These are phyloP conservation scores for Boletales sp. DNA, from an alignment of 768 basidiomycete species.

Conservation along the genomic window DNA sequence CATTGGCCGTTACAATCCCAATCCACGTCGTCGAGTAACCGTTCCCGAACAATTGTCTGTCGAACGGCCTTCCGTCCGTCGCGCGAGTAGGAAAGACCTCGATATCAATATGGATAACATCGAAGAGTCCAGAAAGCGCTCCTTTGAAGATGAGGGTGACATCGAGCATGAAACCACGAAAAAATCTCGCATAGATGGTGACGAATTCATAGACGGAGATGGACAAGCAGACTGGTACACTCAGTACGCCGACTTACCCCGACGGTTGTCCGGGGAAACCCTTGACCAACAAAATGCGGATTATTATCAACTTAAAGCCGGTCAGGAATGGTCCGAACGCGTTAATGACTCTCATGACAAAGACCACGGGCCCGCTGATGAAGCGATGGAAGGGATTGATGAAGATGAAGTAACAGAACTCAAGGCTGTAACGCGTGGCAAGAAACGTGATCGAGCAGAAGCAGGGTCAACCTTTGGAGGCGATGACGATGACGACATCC, in stretches of 20 bases:
- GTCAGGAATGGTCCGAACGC: slow-evolving; percentile 41
- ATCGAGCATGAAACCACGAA: slow-evolving; percentile 42
- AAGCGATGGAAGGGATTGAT: slow-evolving; percentile 36
- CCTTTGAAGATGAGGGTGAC: slow-evolving; percentile 42
- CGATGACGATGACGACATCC: slow-evolving; percentile 43
- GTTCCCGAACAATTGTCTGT: slow-evolving; percentile 7
- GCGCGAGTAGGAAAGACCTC: slow-evolving; percentile 30
- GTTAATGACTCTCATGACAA: slow-evolving; percentile 46
- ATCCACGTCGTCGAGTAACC: slow-evolving; percentile 10
- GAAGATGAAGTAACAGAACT: slow-evolving; percentile 42
- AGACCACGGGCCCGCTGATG: slow-evolving; percentile 36
- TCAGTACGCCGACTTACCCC: slow-evolving; percentile 20
- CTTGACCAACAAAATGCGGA: slow-evolving; percentile 42
- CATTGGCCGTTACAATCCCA: slow-evolving; percentile 38
- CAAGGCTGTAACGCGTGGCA: slow-evolving; percentile 42
- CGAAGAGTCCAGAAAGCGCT: slow-evolving; percentile 40
- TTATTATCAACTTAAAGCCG: slow-evolving; percentile 34
- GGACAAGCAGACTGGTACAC: slow-evolving; percentile 45
- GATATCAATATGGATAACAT: slow-evolving; percentile 18
- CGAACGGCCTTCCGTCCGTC: slow-evolving; percentile 25
- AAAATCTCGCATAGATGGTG: slow-evolving; percentile 51
- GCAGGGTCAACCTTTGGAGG: slow-evolving; percentile 69
- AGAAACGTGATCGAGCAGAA: slow-evolving; percentile 74
- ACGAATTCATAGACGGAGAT: slow-evolving; percentile 45
- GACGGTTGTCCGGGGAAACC: slow-evolving; percentile 50